Evolutionary conservation across 1,284 basidiomycete genomes (phyloP).

Genomic region (Trametes hirsuta): DNA sequence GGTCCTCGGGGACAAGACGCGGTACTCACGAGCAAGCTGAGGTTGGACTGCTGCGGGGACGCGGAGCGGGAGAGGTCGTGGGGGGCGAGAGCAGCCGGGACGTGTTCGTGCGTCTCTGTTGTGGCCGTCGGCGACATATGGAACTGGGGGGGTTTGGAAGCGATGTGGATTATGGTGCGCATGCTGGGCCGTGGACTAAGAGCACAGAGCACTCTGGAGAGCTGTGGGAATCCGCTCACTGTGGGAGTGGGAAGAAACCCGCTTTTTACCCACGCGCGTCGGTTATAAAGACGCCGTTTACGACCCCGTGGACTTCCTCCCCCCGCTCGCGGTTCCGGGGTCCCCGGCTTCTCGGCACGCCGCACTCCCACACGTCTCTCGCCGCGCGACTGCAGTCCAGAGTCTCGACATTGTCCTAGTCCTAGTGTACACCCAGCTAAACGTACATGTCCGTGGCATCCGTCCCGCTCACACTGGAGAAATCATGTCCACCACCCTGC

Average conservation of each 20-base stretch:
- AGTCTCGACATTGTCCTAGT: not conserved
- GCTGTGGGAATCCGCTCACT: conserved; percentile 36
- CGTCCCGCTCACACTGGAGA: conserved; percentile 22
- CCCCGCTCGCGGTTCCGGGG: conserved; percentile 25
- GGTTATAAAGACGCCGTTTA: conserved; percentile 38
- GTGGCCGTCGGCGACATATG: conserved; percentile 48
- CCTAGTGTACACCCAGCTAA: not conserved
- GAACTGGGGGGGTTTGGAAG: conserved; percentile 40
- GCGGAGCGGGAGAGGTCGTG: conserved; percentile 41
- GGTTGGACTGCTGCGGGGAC: conserved; percentile 42
- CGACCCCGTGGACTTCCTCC: conserved; percentile 32
- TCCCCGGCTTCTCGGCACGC: conserved; percentile 30
- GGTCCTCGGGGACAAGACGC: conserved; percentile 31
- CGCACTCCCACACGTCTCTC: not conserved
- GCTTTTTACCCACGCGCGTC: conserved; percentile 39
- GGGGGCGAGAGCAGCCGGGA: conserved; percentile 34
- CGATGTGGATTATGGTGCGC: conserved; percentile 38
- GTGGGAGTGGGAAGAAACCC: conserved; percentile 42
- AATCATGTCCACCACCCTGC: conserved; percentile 29
- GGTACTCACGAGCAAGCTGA: conserved; percentile 46
- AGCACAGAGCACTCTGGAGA: conserved; percentile 25
- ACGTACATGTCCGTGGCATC: not conserved
- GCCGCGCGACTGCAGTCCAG: not conserved
- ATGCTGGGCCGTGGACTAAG: conserved; percentile 33
- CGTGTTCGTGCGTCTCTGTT: conserved; percentile 38